These are phyloP conservation scores for Penicillium waksmanii DNA, from an alignment of 495 filamentous ascomycete species.

Conservation along the genomic window DNA sequence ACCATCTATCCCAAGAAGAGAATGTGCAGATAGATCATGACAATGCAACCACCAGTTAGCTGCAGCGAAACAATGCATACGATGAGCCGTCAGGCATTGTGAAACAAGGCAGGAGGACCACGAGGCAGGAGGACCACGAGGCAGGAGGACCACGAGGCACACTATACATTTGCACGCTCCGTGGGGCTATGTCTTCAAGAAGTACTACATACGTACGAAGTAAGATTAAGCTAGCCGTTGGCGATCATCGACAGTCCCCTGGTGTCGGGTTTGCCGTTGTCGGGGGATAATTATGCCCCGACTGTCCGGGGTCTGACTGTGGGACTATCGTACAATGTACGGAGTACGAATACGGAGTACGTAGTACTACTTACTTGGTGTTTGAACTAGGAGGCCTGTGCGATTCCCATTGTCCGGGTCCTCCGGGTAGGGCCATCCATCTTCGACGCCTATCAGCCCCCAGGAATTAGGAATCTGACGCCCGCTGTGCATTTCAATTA, in stretches of 20 bases:
- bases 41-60: not conserved
- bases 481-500: not conserved
- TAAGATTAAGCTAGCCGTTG: conserved; percentile 10
- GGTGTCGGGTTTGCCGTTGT: not conserved
- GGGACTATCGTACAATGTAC: not conserved
- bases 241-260: conserved; percentile 2
- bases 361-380: not conserved
- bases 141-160: not conserved
- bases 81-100: too few species aligned
- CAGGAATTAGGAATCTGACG: conserved; percentile 8
- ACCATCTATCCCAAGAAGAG: not conserved
- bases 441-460: not conserved
- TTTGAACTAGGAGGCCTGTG: not conserved
- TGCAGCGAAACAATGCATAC: too few species aligned
- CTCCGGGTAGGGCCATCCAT: not conserved
- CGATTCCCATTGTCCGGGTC: not conserved
- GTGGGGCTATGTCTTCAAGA: not conserved
- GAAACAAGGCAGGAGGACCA: not conserved
- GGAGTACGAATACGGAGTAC: too few species aligned
- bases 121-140: not conserved
- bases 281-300: not conserved
- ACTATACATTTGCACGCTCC: not conserved
- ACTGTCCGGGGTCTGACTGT: not conserved
- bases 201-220: not conserved
- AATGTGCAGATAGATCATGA: not conserved